phyloP scores from a whole-genome alignment of 2,329 filamentous ascomycete species.

The Aspergillus novofumigatus region DNA sequence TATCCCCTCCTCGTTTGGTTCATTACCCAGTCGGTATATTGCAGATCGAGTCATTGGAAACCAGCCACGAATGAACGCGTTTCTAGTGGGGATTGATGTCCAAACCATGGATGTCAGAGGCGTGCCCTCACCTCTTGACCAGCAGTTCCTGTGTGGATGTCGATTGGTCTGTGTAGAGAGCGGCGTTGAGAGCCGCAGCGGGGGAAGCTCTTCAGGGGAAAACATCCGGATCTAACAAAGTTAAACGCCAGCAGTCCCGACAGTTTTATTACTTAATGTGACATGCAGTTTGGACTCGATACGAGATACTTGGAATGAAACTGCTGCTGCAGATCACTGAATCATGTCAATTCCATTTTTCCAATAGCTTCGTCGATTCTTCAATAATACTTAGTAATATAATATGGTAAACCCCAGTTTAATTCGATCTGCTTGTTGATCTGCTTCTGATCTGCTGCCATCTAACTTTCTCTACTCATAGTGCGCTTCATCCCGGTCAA shows the following conservation, averaged over 20 bases:
- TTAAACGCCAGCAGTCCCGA: neutral
- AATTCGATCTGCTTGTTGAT: neutral
- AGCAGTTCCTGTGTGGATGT: neutral
- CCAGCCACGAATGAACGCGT: neutral
- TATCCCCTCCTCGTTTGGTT: neutral
- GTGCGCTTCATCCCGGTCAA: too few species aligned
- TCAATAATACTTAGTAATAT: neutral
- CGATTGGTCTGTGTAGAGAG: neutral
- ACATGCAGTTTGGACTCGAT: too few species aligned
- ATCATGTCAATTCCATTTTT: neutral
- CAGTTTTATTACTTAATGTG: too few species aligned
- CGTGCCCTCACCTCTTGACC: neutral
- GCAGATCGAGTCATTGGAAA: neutral
- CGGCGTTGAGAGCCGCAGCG: neutral
- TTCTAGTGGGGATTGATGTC: neutral
- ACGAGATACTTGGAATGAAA: neutral
- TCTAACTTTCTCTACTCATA: too few species aligned
- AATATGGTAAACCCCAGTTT: too few species aligned
- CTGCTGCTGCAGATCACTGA: too few species aligned
- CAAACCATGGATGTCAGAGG: neutral
- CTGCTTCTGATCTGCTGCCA: neutral
- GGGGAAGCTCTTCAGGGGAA: neutral
- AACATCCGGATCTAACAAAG: neutral
- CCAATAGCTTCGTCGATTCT: neutral
- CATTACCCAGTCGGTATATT: neutral